phyloP scores from a whole-genome alignment of 148 eudicot species.

The Dianthus caryophyllus region DNA sequence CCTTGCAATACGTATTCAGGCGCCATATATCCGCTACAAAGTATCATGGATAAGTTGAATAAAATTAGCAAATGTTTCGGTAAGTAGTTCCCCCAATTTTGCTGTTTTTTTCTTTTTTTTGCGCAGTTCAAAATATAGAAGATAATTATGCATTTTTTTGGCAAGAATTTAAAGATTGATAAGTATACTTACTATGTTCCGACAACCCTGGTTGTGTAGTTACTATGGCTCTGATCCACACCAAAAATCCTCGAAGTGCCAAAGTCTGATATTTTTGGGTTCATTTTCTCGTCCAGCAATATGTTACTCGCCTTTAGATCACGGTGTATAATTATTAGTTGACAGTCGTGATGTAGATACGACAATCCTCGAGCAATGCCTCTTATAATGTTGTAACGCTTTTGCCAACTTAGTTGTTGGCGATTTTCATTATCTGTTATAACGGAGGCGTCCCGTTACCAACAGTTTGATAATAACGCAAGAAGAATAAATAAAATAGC shows the following conservation, averaged over 20 bases:
- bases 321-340: conserved; percentile 21
- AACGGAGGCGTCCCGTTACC: too few relatives aligned
- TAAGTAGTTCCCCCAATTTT: too few relatives aligned
- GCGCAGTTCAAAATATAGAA: too few relatives aligned
- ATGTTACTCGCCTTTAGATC: conserved; percentile 26
- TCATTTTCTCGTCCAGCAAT: conserved; percentile 14
- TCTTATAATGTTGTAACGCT: conserved; percentile 22
- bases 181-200: conserved; percentile 27
- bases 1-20: conserved; percentile 16
- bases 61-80: too few relatives aligned
- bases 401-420: conserved; percentile 13
- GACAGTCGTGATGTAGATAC: conserved; percentile 31
- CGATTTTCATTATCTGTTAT: conserved; percentile 6
- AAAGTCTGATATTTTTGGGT: conserved; percentile 27
- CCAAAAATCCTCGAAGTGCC: conserved; percentile 30
- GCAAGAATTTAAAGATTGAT: too few relatives aligned
- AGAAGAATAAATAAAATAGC: too few relatives aligned
- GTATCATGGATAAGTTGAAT: background rate
- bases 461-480: too few relatives aligned
- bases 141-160: too few relatives aligned
- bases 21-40: background rate
- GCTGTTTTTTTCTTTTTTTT: too few relatives aligned
- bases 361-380: conserved; percentile 29
- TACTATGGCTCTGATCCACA: conserved; percentile 22
- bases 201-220: conserved; percentile 12